A percentile compares a stretch with the other conserved stretches of the same genome.
These are phyloP conservation scores for Globisporangium lucens DNA, from an alignment of 352 stramenopile genomes.

Conservation along the genomic window DNA sequence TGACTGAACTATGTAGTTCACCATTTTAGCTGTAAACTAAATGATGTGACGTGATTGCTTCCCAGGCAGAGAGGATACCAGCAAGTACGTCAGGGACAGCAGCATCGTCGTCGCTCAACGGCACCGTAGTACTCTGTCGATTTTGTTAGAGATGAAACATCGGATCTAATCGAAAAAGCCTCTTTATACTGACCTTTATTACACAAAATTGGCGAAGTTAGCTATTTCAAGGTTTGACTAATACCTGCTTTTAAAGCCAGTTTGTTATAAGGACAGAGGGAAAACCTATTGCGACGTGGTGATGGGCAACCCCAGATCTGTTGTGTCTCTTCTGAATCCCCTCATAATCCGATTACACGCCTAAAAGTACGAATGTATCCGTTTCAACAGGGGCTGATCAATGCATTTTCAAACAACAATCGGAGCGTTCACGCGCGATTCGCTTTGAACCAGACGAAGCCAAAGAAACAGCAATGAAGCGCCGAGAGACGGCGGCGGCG, in stretches of 20 bases:
- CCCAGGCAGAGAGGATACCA: too few relatives aligned
- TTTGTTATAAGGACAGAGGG: not conserved
- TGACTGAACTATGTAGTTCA: too few relatives aligned
- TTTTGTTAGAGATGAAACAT: not conserved
- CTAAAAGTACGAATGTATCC: too few relatives aligned
- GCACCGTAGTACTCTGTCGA: not conserved
- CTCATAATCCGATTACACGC: too few relatives aligned
- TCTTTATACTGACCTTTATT: not conserved
- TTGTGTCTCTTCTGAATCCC: too few relatives aligned
- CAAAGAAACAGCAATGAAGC: slow-evolving; percentile 9
- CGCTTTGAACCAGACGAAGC: not conserved
- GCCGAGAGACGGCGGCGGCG: not conserved
- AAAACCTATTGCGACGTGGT: not conserved
- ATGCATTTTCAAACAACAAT: not conserved
- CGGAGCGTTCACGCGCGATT: not conserved
- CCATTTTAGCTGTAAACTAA: too few relatives aligned
- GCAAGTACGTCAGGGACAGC: too few relatives aligned
- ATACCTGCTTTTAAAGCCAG: not conserved
- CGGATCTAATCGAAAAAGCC: not conserved
- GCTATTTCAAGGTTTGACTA: not conserved
- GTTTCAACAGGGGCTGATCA: too few relatives aligned
- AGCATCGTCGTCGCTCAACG: not conserved
- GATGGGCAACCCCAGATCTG: not conserved
- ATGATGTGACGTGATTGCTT: not conserved
- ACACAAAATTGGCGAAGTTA: not conserved